phyloP scores from a whole-genome alignment of 208 protist species.

The Trichomonas vaginalis region DNA sequence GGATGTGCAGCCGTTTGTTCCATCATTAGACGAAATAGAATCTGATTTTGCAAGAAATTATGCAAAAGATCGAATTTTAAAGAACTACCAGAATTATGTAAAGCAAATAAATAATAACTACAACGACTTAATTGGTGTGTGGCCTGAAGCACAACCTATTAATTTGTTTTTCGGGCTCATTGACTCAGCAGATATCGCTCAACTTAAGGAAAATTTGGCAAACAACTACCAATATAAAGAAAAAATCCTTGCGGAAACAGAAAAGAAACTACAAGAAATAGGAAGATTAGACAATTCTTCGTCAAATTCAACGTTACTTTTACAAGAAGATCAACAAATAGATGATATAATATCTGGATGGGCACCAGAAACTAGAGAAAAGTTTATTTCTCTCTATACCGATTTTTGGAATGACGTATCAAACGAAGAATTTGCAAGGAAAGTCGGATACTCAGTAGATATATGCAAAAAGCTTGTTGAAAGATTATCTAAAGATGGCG shows the following conservation, averaged over 20 bases:
- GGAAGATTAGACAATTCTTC: not conserved
- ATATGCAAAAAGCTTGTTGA: not conserved
- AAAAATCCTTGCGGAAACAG: not conserved
- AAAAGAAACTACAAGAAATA: not conserved
- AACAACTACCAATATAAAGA: not conserved
- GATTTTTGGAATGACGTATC: not conserved
- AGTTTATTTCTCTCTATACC: not conserved
- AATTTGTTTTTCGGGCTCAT: not conserved
- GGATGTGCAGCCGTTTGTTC: not conserved
- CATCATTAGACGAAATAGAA: not conserved
- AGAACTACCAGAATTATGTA: not conserved
- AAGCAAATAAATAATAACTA: not conserved
- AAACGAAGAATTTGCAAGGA: not conserved
- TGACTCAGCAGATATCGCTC: not conserved
- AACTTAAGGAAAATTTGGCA: not conserved
- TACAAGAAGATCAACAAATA: not conserved
- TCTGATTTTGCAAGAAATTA: not conserved
- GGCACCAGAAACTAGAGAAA: not conserved
- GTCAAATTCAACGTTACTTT: not conserved
- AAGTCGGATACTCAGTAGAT: not conserved
- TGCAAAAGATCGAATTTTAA: not conserved
- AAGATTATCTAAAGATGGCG: not conserved
- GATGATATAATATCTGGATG: not conserved
- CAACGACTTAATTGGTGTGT: not conserved
- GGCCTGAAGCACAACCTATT: not conserved